Evolutionary conservation across 2,329 filamentous ascomycete species (phyloP), one percentile per base, ranked within the genome.

Genomic region (Nemania serpens): DNA sequence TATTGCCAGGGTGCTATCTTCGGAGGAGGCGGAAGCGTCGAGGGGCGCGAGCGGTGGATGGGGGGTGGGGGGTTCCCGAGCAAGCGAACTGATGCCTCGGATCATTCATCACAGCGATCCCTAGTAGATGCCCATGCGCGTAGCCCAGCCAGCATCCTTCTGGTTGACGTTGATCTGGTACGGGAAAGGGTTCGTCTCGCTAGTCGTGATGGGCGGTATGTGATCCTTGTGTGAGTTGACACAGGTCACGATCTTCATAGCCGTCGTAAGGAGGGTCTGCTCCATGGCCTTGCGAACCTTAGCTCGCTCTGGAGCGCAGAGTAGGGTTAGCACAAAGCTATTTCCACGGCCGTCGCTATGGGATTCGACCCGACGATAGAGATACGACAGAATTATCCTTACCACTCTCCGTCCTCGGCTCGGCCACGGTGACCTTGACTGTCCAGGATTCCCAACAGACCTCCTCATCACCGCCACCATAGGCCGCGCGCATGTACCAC

Each of bases 361-460:
- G 4, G 29, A 33, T 48, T 22, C 41, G 11, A 9, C 9, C 29
- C 3, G 10, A 36, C 15, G 15, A 9, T 2, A 34, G 39, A 25
- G 36, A n/a, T 17, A 39, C 15, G 36, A n/a, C 36, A 22, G 20
- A 29, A 7, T 29, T 29, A 3, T 29, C 4, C 88, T 70, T 79
- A 96, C 92, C 93, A 66, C 87, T 91, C 72, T 98, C 94, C 11
- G 91, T 97, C 71, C 90, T 82, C 33, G 94, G 93, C 69, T 92
- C 93, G 10, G 93, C 91, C 57, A 97, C 87, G n/a, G 93, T 96
- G 52, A 98, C 91, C 76, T 96, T 91, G 67, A 99, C 79, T 46
- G 91, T 92, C 95, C 95, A 99, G 72, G 87, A 88, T 81, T 98
- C 95, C 95, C 95, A 99, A 75, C 93, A 96, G 17, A 97, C 88